Conservation (phyloP, 2,329 filamentous ascomycete species). For the Fusarium graminum region DNA sequence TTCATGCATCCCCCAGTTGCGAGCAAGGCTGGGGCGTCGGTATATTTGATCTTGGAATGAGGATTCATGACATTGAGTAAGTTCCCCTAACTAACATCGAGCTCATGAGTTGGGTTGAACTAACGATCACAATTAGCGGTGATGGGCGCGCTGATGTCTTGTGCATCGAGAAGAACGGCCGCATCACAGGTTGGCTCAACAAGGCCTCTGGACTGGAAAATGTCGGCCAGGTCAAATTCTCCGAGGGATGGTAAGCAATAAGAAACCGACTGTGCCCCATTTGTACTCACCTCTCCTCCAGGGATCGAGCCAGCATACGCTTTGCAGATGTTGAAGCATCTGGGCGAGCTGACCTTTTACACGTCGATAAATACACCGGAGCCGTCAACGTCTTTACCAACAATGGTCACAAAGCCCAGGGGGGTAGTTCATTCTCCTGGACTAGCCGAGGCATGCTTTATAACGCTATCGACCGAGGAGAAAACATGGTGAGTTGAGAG, state of each 20-base stretch:
- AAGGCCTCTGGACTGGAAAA: neutral
- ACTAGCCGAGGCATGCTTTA: neutral
- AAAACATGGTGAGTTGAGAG: neutral
- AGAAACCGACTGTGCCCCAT: neutral
- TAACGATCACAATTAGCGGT: neutral
- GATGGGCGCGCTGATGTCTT: conserved; percentile 3
- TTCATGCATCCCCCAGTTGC: neutral
- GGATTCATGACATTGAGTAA: conserved; percentile 8
- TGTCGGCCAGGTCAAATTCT: conserved; percentile 3
- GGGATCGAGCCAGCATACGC: conserved; percentile 7
- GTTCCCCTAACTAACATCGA: neutral
- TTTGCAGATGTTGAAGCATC: conserved; percentile 6
- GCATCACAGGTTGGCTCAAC: conserved; percentile 4
- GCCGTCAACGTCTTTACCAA: conserved; percentile 6
- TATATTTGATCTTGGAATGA: conserved; percentile 10
- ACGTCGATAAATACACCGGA: conserved; percentile 1
- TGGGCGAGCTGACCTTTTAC: neutral
- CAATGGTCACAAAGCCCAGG: neutral
- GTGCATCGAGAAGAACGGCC: conserved; percentile 3
- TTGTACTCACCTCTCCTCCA: neutral
- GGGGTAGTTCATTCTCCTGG: conserved; percentile 8
- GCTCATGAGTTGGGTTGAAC: neutral
- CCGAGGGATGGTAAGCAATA: neutral
- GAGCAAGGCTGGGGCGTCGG: conserved; percentile 3
- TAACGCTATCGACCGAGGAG: conserved; percentile 6